Conservation (phyloP, 805 yeast genomes). For the Cyberlindnera bimundalis region DNA sequence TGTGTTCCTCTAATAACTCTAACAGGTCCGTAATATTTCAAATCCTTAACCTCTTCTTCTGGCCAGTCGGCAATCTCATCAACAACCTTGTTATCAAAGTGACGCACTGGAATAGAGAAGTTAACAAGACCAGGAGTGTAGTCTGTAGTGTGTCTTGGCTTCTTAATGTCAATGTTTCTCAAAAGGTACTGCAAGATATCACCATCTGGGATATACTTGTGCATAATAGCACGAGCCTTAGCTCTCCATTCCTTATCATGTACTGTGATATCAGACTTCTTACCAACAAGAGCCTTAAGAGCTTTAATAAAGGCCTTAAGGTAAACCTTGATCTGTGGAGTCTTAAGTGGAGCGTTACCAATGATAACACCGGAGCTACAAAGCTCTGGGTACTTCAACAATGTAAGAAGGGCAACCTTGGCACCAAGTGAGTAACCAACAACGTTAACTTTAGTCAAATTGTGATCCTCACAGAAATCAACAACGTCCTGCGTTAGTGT, state of each 20-base stretch:
- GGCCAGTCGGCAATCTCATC: slow-evolving; percentile 33
- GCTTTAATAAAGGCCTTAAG: slow-evolving; percentile 37
- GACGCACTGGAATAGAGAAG: slow-evolving; percentile 31
- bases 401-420: slow-evolving; percentile 43
- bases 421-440: slow-evolving; percentile 54
- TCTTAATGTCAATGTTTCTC: slow-evolving; percentile 32
- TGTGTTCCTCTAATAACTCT: slow-evolving; percentile 37
- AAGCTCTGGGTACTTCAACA: slow-evolving; percentile 37
- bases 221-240: slow-evolving; percentile 22
- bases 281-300: slow-evolving; percentile 38
- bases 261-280: slow-evolving; percentile 20
- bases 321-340: slow-evolving; percentile 30
- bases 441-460: slow-evolving; percentile 28
- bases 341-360: slow-evolving; percentile 42
- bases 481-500: slow-evolving; percentile 41
- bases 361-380: slow-evolving; percentile 39
- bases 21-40: slow-evolving; percentile 34
- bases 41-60: slow-evolving; percentile 19
- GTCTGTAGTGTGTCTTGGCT: slow-evolving; percentile 23
- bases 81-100: slow-evolving; percentile 23
- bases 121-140: slow-evolving; percentile 27
- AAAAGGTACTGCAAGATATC: slow-evolving; percentile 34
- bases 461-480: slow-evolving; percentile 31
- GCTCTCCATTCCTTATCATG: slow-evolving; percentile 28
- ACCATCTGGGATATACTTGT: slow-evolving; percentile 23